Evolutionary conservation across 768 basidiomycete genomes (phyloP), one percentile per base, ranked within the genome.

Genomic region (Mycena capillaripes): DNA sequence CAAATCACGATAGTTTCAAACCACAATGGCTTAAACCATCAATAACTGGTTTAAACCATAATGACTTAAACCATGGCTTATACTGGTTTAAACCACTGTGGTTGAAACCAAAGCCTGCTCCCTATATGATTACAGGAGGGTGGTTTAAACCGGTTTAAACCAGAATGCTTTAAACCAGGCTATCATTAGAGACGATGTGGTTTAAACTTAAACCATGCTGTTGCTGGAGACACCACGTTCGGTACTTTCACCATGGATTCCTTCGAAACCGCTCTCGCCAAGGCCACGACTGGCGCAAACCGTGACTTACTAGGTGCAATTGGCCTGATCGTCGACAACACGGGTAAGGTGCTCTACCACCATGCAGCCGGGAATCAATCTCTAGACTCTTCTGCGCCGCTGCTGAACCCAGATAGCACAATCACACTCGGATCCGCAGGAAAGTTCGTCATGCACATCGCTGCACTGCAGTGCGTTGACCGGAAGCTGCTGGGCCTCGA

Each of bases 401-500:
- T 50, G 23, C 48, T 66, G 9, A n/a, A 70, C 50, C 58, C 63
- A 1, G 23, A 58, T 38, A 74, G 68, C 53, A 53, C 52, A 2
- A n/a, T 74, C 25, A 70, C 65, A 1, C 72, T 74, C n/a, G 64
- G 68, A 6, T 70, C 68, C 23, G 68, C 68, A 17, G 69, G 68
- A 17, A 74, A 74, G 36, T 67, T 74, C 59, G 62, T 74, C n/a
- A 66, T 64, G 10, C 69, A 69, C 58, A 58, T 74, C 32, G 62
- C 72, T 4, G 64, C 69, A 14, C 69, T 74, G 25, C 69, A 70
- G n/a, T 70, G 63, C 55, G 69, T 74, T 10, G 63, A 74, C 3
- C 48, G 69, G 19, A 48, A 48, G 11, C 32, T 61, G 9, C 36
- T 70, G 2, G 42, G 58, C 3, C 68, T 74, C 21, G 69, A 74